Base-by-base conservation (phyloP, 2,329 filamentous ascomycete species). In the Xylaria sp. region DNA sequence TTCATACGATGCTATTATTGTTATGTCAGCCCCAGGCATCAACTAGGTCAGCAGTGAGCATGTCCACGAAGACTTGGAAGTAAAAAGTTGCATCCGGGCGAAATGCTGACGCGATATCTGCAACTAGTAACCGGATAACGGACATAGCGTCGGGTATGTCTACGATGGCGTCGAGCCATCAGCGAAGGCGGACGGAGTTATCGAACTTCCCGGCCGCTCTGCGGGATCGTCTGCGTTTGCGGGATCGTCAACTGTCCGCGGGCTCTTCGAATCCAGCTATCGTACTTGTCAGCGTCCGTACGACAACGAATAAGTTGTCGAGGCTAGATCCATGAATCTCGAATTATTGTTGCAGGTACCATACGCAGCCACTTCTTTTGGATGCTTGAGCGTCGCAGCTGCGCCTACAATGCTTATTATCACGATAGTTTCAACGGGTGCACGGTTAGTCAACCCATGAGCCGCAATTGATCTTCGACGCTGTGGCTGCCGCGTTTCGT, bases 181-280 rank as follows among this genome's bases (percentile, higher is more conserved):
- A 9, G 46, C 23, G 15, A 66, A 25, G 7, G 23, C 12, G 46
- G 46, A 36, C 64, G 64, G 64, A 63, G 59, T 45, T 66, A 67
- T 53, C 20, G 8, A n/a, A 6, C 10, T 39, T 58, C 43, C 5
- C 58, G 64, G 43, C 52, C 64, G 58, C 50, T 20, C 13, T 18
- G 43, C 63, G 58, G 52, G 25, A 43, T 36, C 23, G 28, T 56
- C 34, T 25, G 20, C 18, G 6, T 25, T 34, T 18, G 34, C 64
- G 64, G 58, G 50, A 57, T 58, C 25, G n/a, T 25, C 53, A 53
- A 58, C 57, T 45, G 2, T 57, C 66, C 57, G 57, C 36, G 15
- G 10, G 15, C 52, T 4, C 43, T 36, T 25, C 9, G 15, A 53
- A 52, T 55, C n/a, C 15, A 28, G 15, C 32, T 13, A 39, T 10